Evolutionary conservation across 78 protist species (phyloP), one percentile per base, ranked within the genome.

Genomic region (Dictyostelium firmibasis): DNA sequence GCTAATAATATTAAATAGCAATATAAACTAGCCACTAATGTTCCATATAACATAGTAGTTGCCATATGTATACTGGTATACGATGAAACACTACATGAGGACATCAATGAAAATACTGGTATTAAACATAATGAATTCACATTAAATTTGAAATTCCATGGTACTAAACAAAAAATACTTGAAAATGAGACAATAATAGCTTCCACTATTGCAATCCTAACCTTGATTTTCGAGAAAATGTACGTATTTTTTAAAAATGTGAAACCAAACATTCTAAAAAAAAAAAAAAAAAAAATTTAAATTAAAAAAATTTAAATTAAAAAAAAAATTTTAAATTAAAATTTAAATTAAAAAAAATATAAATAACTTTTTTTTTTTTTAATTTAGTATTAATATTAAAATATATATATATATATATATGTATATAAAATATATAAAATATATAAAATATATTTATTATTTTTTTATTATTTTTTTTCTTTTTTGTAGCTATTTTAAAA

Each of bases 101-200:
- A 18, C 13, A 88, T 60, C 2, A 79, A 11, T 5, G 53, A 60
- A 64, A 79, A 88, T 31, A 88, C 69, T 18, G 93, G 93, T 79
- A 88, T 57, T 11, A 88, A 18, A n/a, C 81, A 14, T 60, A 88
- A 0, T 2, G 69, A 1, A 53, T 88, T 88, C 0, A 53, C 38
- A 43, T 88, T 36, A 50, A 75, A 75, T 14, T 36, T 36, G 36
- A 75, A 36, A 67, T 67, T 67, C 75, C 75, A 67, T 75, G 81
- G 81, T 20, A 75, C 27, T 7, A 75, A 75, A 20, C 27, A 18
- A 75, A 33, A 75, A 31, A 36, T 36, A 29, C 81, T 18, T 75
- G 57, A 29, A 31, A 75, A 20, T 36, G 27, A 27, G 7, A 75
- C 81, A 18, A 36, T 33, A 0, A 75, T 20, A 5, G 81, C 47